These are phyloP conservation scores for Phaffomyces opuntiae DNA, from an alignment of 805 yeast species.

Conservation along the genomic window DNA sequence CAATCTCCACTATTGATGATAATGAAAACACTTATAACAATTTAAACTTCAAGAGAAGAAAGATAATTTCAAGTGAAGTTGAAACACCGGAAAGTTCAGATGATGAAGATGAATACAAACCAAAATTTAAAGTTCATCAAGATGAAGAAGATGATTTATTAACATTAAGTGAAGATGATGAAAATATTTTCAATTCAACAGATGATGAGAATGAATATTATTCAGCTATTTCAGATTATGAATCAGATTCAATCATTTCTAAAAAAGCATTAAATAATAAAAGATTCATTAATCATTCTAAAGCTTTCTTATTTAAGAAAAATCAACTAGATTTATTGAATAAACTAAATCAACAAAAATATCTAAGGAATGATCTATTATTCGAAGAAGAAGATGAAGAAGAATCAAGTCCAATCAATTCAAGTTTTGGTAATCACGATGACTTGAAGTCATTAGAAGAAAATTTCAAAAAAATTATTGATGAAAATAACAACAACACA, in stretches of 20 bases:
- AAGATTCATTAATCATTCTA: slow-evolving; percentile 8
- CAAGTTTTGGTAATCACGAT: slow-evolving; percentile 3
- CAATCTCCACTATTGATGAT: slow-evolving; percentile 23
- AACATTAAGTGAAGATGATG: slow-evolving; percentile 12
- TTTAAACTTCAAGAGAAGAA: slow-evolving; percentile 22
- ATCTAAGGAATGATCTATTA: slow-evolving; percentile 11
- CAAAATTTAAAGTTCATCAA: slow-evolving; percentile 1
- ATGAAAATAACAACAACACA: slow-evolving; percentile 15
- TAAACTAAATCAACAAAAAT: slow-evolving; percentile 6
- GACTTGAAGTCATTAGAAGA: slow-evolving; percentile 23
- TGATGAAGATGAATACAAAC: not conserved
- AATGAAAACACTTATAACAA: slow-evolving; percentile 23
- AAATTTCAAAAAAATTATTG: slow-evolving; percentile 22
- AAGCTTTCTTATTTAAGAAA: slow-evolving; percentile 4
- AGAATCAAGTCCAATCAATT: slow-evolving; percentile 8
- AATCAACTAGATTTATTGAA: slow-evolving; percentile 4
- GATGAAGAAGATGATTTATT: slow-evolving; percentile 6
- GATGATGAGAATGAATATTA: slow-evolving; percentile 23
- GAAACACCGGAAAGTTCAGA: slow-evolving; percentile 1
- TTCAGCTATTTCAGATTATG: slow-evolving; percentile 22
- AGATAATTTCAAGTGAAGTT: slow-evolving; percentile 4
- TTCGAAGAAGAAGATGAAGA: slow-evolving; percentile 14
- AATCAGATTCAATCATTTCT: slow-evolving; percentile 9
- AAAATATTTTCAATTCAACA: slow-evolving; percentile 18
- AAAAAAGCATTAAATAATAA: slow-evolving; percentile 2